A percentile compares a stretch with the other conserved stretches of the same genome.
Conservation (phyloP, 345 rosid species). For the Murraya koenigii region DNA sequence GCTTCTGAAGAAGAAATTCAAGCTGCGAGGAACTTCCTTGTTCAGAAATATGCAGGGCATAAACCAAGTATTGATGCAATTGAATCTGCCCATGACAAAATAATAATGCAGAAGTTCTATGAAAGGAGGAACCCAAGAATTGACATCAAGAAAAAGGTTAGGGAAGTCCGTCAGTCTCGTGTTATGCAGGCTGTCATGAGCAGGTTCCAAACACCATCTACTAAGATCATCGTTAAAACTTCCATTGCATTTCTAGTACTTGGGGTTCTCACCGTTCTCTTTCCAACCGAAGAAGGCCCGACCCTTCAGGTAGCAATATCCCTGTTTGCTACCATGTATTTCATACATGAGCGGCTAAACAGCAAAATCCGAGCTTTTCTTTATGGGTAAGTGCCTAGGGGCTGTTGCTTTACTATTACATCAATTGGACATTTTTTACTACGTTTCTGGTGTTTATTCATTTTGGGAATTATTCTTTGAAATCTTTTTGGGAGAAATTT, state of each 20-base stretch:
- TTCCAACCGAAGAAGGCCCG: constrained; percentile 98
- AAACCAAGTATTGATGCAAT: constrained; percentile 92
- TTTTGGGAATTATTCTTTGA: neutral
- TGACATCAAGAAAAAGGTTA: constrained; percentile 66
- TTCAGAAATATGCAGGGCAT: constrained; percentile 74
- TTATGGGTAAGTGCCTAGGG: constrained; percentile 57
- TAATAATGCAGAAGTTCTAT: constrained; percentile 87
- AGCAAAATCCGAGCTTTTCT: constrained; percentile 69
- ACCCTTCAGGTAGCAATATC: constrained; percentile 86
- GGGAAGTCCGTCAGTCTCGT: constrained; percentile 69
- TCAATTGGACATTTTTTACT: neutral
- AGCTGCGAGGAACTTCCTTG: constrained; percentile 82
- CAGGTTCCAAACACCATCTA: constrained; percentile 78
- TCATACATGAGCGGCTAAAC: constrained; percentile 69
- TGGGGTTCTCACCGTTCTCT: constrained; percentile 69
- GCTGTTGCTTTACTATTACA: neutral
- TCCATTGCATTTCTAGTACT: constrained; percentile 64
- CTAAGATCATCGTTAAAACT: constrained; percentile 57
- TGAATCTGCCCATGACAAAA: constrained; percentile 90
- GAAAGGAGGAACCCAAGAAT: constrained; percentile 86
- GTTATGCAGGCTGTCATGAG: constrained; percentile 56
- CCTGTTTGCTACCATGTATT: constrained; percentile 69
- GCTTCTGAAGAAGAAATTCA: constrained; percentile 98
- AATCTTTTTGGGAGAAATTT: neutral
- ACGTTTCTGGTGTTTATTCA: neutral